A percentile compares a stretch with the other conserved stretches of the same genome.
Conservation (phyloP, 2,329 filamentous ascomycete genomes). For the Pseudocercospora fijiensis region DNA sequence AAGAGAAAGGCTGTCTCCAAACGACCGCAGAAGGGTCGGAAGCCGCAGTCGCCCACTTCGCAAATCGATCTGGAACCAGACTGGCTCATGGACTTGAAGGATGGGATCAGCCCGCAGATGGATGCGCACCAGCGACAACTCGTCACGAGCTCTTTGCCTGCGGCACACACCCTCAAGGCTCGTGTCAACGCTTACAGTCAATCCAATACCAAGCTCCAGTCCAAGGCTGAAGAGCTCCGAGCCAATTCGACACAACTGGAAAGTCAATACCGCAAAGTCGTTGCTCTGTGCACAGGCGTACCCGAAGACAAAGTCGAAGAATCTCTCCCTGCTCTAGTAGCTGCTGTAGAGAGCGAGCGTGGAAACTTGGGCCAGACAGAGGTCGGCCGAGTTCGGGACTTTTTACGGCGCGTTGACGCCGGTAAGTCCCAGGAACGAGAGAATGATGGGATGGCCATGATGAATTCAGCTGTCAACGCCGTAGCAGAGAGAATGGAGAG, state of each 20-base stretch:
- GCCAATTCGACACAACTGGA: conserved; percentile 81
- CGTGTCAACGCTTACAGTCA: conserved; percentile 74
- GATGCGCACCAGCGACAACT: conserved; percentile 24
- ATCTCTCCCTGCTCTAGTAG: conserved; percentile 73
- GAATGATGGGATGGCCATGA: conserved; percentile 2
- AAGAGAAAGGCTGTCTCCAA: conserved; percentile 22
- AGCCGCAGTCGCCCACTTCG: conserved; percentile 28
- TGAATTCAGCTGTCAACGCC: conserved; percentile 10
- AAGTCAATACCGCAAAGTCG: conserved; percentile 81
- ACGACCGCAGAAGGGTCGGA: conserved; percentile 51
- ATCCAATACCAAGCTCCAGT: conserved; percentile 65
- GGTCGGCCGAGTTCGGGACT: conserved; percentile 72
- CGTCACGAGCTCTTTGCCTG: conserved; percentile 31
- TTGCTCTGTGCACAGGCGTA: conserved; percentile 80
- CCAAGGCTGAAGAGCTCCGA: conserved; percentile 69
- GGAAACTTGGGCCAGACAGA: conserved; percentile 48
- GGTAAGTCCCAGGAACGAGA: conserved; percentile 12
- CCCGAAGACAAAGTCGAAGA: conserved; percentile 76
- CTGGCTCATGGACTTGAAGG: conserved; percentile 40
- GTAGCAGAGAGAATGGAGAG: neutral
- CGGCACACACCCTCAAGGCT: conserved; percentile 54
- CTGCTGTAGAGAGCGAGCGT: conserved; percentile 84
- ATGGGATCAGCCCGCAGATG: conserved; percentile 15
- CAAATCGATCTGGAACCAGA: conserved; percentile 33
- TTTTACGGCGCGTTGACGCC: conserved; percentile 71